Conservation (phyloP, 345 rosid species). For the Citrus cavaleriei region DNA sequence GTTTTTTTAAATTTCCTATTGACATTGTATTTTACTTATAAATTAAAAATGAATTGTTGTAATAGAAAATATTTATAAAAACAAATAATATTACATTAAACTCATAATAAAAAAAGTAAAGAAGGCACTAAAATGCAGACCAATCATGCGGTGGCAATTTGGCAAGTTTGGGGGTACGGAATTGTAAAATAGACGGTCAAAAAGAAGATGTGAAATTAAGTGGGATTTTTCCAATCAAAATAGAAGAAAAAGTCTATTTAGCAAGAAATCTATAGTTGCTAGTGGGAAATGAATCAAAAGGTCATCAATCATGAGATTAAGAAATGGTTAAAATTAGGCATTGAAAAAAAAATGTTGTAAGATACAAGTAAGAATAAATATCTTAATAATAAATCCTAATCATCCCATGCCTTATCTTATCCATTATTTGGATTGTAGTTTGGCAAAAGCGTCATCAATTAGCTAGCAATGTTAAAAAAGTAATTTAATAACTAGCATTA, state of each 20-base stretch:
- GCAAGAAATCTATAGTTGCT: background rate
- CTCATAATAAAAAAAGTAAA: background rate
- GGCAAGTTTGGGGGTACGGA: background rate
- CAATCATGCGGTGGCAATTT: background rate
- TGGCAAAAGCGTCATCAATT: background rate
- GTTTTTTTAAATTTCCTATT: too few species aligned
- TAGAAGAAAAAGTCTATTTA: background rate
- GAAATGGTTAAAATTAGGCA: slow-evolving; percentile 12
- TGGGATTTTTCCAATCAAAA: background rate
- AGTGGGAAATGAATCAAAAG: slow-evolving; percentile 24
- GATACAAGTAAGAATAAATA: background rate
- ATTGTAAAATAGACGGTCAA: background rate
- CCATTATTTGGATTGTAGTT: background rate
- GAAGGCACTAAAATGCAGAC: background rate
- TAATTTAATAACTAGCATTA: background rate
- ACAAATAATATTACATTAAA: background rate
- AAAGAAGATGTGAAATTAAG: background rate
- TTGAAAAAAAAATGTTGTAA: slow-evolving; percentile 1
- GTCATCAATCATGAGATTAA: slow-evolving; percentile 8
- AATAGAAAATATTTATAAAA: too few species aligned
- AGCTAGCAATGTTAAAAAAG: background rate
- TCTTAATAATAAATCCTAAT: slow-evolving; percentile 7
- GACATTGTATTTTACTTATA: background rate
- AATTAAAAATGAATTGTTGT: too few species aligned
- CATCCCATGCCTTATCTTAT: slow-evolving; percentile 10